Evolutionary conservation across 371 early-diverging fungal genomes (phyloP).

Genomic region (Chytridium lagenaria): DNA sequence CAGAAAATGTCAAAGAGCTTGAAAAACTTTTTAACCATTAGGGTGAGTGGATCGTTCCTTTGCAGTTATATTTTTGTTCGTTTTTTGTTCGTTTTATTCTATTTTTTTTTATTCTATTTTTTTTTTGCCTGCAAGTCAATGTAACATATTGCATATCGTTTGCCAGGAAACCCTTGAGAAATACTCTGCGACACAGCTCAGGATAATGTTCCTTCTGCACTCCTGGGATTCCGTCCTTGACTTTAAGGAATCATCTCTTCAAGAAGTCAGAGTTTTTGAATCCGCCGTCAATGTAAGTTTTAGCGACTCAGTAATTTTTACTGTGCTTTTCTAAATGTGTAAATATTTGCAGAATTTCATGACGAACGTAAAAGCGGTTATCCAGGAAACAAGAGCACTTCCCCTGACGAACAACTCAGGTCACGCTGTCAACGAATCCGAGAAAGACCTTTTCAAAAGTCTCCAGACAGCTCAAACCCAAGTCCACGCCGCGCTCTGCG

Average conservation of each 20-base stretch:
- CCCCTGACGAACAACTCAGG: conserved; percentile 60
- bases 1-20: conserved; percentile 99
- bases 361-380: conserved; percentile 75
- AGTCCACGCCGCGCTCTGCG: conserved; percentile 90
- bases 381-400: conserved; percentile 64
- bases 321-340: too few relatives aligned
- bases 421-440: conserved; percentile 75
- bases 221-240: conserved; percentile 93
- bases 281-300: conserved; percentile 67
- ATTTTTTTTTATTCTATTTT: background rate
- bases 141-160: background rate
- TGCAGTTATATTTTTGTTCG: background rate
- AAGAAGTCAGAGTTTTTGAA: conserved; percentile 86
- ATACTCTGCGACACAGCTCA: conserved; percentile 87
- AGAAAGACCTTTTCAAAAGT: conserved; percentile 62
- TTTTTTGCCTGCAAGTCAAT: background rate
- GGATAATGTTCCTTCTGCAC: conserved; percentile 93
- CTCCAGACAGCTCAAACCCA: conserved; percentile 66
- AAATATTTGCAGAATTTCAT: conserved; percentile 79
- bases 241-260: conserved; percentile 83
- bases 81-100: too few relatives aligned
- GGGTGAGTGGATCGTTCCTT: conserved; percentile 42
- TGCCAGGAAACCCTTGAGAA: conserved; percentile 82
- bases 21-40: conserved; percentile 98
- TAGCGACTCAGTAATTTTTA: too few relatives aligned